Evolutionary conservation across 345 rosid genomes (phyloP), one percentile per base, ranked within the genome.

Genomic region (Hevea brasiliensis): DNA sequence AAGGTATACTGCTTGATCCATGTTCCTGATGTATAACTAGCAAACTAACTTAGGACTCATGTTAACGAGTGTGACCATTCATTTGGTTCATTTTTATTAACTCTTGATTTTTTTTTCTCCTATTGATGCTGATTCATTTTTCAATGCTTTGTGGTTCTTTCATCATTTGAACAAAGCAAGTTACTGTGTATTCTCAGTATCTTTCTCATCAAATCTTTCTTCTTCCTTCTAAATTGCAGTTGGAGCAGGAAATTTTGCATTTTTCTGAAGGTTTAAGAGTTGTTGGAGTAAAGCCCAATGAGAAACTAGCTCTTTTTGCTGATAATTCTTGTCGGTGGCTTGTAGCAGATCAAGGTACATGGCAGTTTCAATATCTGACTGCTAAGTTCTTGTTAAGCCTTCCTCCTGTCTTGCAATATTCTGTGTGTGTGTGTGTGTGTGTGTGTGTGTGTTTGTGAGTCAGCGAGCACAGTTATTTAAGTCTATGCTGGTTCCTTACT

Each of bases 251-350:
- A 77, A 92, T 94, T 54, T 72, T 94, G 83, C 79, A 88, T 74
- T 94, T 94, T 77, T 73, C 91, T 70, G 98, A 92, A 81, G 98
- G 98, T 54, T 77, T 94, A 61, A 86, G 98, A 80, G 86, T 88
- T 59, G 75, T 94, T 72, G 98, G 97, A 73, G 78, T 88, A 65
- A 81, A 87, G 76, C 95, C 97, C 51, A 89, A 88, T 67, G 98
- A 94, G 80, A 94, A 90, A 76, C 65, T 94, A 71, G 87, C 97
- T 61, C 89, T 94, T 70, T 95, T 88, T 79, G 93, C 99, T 66
- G 99, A 95, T 81, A 95, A 95, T 84, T 95, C 99, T 0, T 87
- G 87, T 60, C 87, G 99, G 4, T 95, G 99, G 99, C 90, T 95
- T 82, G 86, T 87, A 76, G 90, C 93, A 1, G 98, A 95, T 84